Percentiles rank a stretch among this genome's conserved stretches.
Evolutionary conservation across 345 rosid genomes (phyloP).

Genomic region (Clarkia xantiana): DNA sequence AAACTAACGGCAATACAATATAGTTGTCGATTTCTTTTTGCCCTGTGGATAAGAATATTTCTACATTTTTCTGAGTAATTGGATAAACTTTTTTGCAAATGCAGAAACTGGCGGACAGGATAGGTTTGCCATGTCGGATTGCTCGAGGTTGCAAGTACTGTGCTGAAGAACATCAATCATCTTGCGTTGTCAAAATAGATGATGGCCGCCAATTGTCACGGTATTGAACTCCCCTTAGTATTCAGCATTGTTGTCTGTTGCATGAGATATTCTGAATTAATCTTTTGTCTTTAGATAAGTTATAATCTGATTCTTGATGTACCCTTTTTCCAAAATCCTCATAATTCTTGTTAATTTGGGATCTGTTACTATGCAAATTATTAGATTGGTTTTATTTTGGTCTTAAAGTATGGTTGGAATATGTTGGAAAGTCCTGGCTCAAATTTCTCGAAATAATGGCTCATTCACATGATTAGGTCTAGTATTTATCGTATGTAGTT

Average conservation of each 20-base stretch:
- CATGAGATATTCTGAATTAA: neutral
- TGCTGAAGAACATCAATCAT: constrained; percentile 64
- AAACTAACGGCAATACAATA: too few species aligned
- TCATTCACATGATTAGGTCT: neutral
- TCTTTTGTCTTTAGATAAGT: too few species aligned
- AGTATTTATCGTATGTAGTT: neutral
- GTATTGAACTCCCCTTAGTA: constrained; percentile 16
- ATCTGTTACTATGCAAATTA: too few species aligned
- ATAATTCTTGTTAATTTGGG: too few species aligned
- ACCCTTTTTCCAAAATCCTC: too few species aligned
- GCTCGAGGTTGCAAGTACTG: constrained; percentile 94
- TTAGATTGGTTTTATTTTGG: too few species aligned
- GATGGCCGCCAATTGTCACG: constrained; percentile 58
- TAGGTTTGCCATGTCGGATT: constrained; percentile 95
- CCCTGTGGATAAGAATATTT: too few species aligned
- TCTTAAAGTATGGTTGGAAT: too few species aligned
- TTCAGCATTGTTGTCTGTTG: neutral
- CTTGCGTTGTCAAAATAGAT: constrained; percentile 83
- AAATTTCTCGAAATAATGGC: too few species aligned
- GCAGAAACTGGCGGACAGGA: constrained; percentile 91
- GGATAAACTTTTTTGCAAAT: constrained; percentile 8
- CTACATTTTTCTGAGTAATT: constrained; percentile 1
- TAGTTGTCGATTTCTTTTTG: too few species aligned
- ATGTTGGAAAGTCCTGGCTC: too few species aligned
- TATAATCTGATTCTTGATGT: too few species aligned